Conservation (phyloP, 1,284 basidiomycete genomes). For the Pyrrhoderma noxium region DNA sequence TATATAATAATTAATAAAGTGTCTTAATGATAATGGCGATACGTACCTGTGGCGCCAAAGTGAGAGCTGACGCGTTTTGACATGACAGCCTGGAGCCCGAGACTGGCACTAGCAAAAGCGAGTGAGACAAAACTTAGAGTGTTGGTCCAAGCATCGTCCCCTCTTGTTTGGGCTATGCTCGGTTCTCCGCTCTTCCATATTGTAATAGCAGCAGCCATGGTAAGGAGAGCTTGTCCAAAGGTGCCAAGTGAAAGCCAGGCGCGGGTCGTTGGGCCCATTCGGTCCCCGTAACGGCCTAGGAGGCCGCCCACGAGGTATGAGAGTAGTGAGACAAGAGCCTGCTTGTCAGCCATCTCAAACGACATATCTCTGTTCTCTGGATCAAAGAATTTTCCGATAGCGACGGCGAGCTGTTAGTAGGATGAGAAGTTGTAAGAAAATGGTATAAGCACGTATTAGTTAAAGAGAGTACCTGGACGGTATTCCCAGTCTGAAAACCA, state of each 20-base stretch:
- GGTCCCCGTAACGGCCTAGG: conserved; percentile 65
- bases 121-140: conserved; percentile 58
- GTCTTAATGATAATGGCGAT: no score
- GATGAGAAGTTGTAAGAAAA: no score
- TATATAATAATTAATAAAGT: no score
- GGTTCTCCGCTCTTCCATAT: conserved; percentile 57
- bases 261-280: conserved; percentile 61
- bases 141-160: conserved; percentile 62
- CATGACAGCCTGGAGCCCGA: conserved; percentile 77
- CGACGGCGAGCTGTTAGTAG: conserved; percentile 44
- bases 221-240: conserved; percentile 65
- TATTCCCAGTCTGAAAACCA: conserved; percentile 79
- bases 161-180: conserved; percentile 46
- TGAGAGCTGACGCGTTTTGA: conserved; percentile 74
- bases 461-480: conserved; percentile 58
- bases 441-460: conserved; percentile 2
- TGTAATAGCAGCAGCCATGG: conserved; percentile 61
- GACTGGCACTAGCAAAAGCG: conserved; percentile 69
- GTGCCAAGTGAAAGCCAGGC: conserved; percentile 69
- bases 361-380: conserved; percentile 37
- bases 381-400: conserved; percentile 57
- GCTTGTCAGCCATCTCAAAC: conserved; percentile 74
- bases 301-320: conserved; percentile 67
- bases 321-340: conserved; percentile 71
- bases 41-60: conserved; percentile 74